A percentile compares a stretch with the other conserved stretches of the same genome.
Conservation (phyloP, 2,329 filamentous ascomycete genomes). For the Ploettnerulaceae sp. region DNA sequence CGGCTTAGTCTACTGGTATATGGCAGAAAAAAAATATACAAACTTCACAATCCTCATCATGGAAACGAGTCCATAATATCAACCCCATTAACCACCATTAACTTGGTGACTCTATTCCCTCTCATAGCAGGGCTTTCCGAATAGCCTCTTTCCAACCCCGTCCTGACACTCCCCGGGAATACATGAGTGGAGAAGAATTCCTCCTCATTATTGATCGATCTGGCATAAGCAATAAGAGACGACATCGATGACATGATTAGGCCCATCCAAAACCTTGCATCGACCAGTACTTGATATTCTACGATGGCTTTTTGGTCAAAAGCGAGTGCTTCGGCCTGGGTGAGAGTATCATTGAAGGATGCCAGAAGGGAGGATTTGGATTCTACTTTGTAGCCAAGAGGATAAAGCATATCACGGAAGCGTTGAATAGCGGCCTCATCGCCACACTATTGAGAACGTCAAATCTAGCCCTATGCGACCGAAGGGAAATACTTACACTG, state of each 20-base stretch:
- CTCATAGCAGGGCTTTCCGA: constrained; percentile 14
- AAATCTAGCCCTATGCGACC: background rate
- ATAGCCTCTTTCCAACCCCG: constrained; percentile 7
- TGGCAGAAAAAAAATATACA: background rate
- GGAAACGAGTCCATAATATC: constrained; percentile 26
- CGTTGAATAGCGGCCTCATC: constrained; percentile 14
- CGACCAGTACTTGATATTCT: constrained; percentile 22
- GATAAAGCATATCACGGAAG: constrained; percentile 15
- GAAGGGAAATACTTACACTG: constrained; percentile 9
- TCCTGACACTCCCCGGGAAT: constrained; percentile 17
- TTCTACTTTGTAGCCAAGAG: constrained; percentile 19
- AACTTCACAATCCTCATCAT: constrained; percentile 7
- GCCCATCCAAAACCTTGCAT: constrained; percentile 21
- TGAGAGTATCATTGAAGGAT: constrained; percentile 7
- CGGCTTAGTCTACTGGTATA: background rate
- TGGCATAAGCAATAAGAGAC: constrained; percentile 22
- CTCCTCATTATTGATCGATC: constrained; percentile 15
- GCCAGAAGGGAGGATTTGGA: constrained; percentile 21
- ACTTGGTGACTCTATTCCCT: constrained; percentile 20
- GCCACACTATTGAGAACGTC: constrained; percentile 18
- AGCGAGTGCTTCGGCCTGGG: constrained; percentile 11
- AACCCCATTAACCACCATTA: constrained; percentile 24
- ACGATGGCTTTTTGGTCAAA: constrained; percentile 25
- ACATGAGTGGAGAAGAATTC: constrained; percentile 22
- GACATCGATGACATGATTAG: constrained; percentile 24